Base-by-base conservation (phyloP, 352 stramenopile species). In the Porosira glacialis region DNA sequence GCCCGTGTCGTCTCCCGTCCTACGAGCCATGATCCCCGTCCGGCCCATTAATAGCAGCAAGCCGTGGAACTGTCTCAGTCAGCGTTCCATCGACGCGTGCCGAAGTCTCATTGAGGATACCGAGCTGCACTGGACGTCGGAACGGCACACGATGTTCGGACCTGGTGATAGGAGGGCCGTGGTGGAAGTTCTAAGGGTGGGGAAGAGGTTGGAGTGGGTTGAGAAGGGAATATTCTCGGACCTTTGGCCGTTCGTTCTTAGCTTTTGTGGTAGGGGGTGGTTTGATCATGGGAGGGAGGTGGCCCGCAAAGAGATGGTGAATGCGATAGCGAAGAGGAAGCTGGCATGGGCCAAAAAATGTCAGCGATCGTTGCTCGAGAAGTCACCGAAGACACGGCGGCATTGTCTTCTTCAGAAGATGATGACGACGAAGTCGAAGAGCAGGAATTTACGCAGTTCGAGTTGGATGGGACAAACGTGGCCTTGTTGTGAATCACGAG, bases 21-120 rank as follows among this genome's bases (percentile, higher is more conserved):
- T 90, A n/a, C 57, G 74, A 62, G 74, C 75, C 4, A 85, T 91
- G 74, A 82, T 91, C 43, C 84, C 84, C 49, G 53, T 64, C 30
- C 73, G 82, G 58, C 84, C 84, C 10, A 80, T 91, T 17, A 80
- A 36, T 50, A 87, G 78, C 0, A 72, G 72, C 2, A 91, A 91
- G 60, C 84, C 84, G 51, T 91, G 84, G 84, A 91, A 91, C 68
- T 91, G 84, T 69, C 59, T 91, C 24, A 82, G 70, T 27, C 84
- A 91, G 57, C 58, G 69, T 53, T 78, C 81, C 24, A 91, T 91
- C 48, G 80, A 91, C 62, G 70, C 82, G 61, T 91, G 84, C 51
- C 66, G 61, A 33, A 53, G 63, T 39, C 61, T 91, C 21, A 88
- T 91, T 61, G 55, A 78, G 30, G 73, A 87, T 61, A 78, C 77